These are phyloP conservation scores for Scutellaria galericulata DNA, from an alignment of 257 asterid genomes.

Conservation along the genomic window DNA sequence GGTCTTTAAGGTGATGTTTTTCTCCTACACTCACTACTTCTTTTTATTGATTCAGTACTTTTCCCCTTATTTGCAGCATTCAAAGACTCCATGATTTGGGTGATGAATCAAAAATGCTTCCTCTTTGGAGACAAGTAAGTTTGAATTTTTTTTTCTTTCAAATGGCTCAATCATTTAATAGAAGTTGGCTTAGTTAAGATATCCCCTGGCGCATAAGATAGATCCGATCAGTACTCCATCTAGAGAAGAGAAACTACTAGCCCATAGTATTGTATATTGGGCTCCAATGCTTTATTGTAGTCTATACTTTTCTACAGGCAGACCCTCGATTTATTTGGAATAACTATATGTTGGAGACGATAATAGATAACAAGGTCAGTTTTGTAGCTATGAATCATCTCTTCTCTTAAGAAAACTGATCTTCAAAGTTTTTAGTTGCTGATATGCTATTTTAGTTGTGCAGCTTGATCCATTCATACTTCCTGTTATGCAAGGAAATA, in stretches of 20 bases:
- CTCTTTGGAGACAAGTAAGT: constrained; percentile 38
- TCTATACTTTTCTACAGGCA: constrained; percentile 53
- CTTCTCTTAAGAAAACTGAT: background rate
- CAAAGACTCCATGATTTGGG: constrained; percentile 87
- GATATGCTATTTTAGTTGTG: constrained; percentile 45
- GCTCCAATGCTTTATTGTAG: background rate
- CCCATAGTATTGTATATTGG: too few relatives aligned
- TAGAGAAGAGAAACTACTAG: too few relatives aligned
- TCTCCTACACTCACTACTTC: background rate
- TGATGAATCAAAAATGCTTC: constrained; percentile 56
- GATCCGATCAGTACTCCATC: too few relatives aligned
- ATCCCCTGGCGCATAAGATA: too few relatives aligned
- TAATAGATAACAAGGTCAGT: constrained; percentile 83
- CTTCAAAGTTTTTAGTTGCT: constrained; percentile 3
- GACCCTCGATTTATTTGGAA: constrained; percentile 96
- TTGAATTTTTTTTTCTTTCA: background rate
- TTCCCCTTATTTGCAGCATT: constrained; percentile 45
- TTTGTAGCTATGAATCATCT: constrained; percentile 6
- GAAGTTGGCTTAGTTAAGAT: too few relatives aligned
- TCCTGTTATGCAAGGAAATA: constrained; percentile 97
- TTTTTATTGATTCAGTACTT: background rate
- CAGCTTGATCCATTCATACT: constrained; percentile 95
- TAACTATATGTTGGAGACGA: constrained; percentile 81
- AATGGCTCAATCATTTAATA: too few relatives aligned
- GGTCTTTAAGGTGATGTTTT: constrained; percentile 77